Percentiles rank a stretch among this genome's conserved stretches.
phyloP scores from a whole-genome alignment of 2,329 filamentous ascomycete genomes.

The Pestalotiopsis fici region DNA sequence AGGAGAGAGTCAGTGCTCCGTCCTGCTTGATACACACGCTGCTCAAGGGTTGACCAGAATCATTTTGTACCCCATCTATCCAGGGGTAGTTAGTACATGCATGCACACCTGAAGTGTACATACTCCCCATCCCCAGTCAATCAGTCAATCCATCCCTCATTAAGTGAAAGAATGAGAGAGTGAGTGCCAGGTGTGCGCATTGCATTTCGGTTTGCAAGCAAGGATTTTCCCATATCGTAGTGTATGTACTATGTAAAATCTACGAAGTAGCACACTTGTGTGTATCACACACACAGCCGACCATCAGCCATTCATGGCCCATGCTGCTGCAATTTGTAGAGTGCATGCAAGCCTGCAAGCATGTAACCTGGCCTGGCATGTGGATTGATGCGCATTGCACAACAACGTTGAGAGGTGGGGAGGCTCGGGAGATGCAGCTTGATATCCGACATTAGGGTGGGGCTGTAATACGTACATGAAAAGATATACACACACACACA shows the following conservation, averaged over 20 bases:
- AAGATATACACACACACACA: too few relatives aligned
- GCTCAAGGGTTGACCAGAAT: too few relatives aligned
- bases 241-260: neutral
- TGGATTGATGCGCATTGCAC: neutral
- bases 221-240: neutral
- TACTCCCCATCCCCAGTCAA: too few relatives aligned
- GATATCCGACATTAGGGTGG: neutral
- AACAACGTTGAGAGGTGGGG: neutral
- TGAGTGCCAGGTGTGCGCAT: neutral
- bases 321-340: neutral
- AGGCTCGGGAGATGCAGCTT: neutral
- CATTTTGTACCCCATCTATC: too few relatives aligned
- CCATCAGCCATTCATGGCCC: neutral
- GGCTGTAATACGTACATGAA: neutral
- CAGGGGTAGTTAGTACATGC: too few relatives aligned
- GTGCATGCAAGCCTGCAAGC: neutral
- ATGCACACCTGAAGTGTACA: too few relatives aligned
- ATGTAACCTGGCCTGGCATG: neutral
- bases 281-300: neutral
- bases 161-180: too few relatives aligned
- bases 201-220: neutral
- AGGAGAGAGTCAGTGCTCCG: too few relatives aligned
- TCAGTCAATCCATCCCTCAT: too few relatives aligned
- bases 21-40: too few relatives aligned
- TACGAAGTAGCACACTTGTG: neutral